Evolutionary conservation across 371 early-diverging fungal species (phyloP), one percentile per base, ranked within the genome.

Genomic region (Thermomucor indicae-seudaticae): DNA sequence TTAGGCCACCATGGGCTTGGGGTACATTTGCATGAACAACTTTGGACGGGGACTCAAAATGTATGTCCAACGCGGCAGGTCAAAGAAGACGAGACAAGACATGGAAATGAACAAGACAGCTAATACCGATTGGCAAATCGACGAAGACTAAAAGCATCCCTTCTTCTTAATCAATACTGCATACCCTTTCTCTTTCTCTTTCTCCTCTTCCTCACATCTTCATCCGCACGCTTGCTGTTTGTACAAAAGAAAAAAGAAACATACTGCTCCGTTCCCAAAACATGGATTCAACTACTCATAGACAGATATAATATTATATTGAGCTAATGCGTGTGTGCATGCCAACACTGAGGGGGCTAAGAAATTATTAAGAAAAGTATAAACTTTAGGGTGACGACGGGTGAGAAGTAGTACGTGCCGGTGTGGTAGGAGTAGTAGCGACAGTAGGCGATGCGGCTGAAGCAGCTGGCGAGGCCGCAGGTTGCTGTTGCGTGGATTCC

Each of bases 401-500:
- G 46, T 52, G 24, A 14, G 53, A 52, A 23, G 53, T 44, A 37
- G 53, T 52, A 39, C 53, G 53, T 43, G 44, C 44, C 11, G 44
- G 44, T 17, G 44, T 43, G 11, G 43, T n/a, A 37, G 31, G 55
- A 27, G 49, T 41, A 31, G 40, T 40, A 19, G 50, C 42, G 42
- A 52, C 48, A 19, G 30, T 39, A 11, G 59, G 54, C 14, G 53
- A 47, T n/a, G n/a, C n/a, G n/a, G 34, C 34, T 44, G 28, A 35
- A 23, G n/a, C n/a, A n/a, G n/a, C n/a, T 12, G 43, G 53, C 6
- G 37, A 23, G n/a, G 58, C 35, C 17, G 51, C 29, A 19, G 47
- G 28, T 12, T 47, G 42, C 4, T 43, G 65, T 22, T 69, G 64
- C 17, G 77, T 61, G 29, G 66, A 63, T 65, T 87, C 90, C 69